A percentile compares a stretch with the other conserved stretches of the same genome.
Evolutionary conservation across 805 yeast genomes (phyloP).

Genomic region (Metschnikowia cubensis): DNA sequence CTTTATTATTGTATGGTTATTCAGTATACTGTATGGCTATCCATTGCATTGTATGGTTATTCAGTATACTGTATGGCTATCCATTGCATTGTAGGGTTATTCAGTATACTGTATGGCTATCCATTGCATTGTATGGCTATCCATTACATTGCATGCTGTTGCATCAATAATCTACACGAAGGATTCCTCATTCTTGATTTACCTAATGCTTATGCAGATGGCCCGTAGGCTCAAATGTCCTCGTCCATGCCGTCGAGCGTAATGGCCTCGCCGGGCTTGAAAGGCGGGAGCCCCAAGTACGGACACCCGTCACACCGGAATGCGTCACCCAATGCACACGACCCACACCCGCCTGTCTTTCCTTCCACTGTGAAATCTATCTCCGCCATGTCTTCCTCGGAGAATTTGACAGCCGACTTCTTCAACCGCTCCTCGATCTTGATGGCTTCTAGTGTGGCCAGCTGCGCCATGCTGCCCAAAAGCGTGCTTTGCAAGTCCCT

Average conservation of each 20-base stretch:
- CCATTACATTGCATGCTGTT: no score
- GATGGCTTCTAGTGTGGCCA: conserved; percentile 52
- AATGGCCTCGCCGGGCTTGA: conserved; percentile 93
- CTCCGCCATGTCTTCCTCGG: conserved; percentile 73
- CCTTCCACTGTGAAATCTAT: conserved; percentile 96
- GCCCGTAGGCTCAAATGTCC: conserved; percentile 46
- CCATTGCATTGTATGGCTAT: no score
- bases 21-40: no score
- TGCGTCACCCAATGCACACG: conserved; percentile 96
- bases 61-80: no score
- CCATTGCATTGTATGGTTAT: no score
- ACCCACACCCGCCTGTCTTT: conserved; percentile 95
- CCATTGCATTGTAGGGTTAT: no score
- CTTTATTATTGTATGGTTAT: no score
- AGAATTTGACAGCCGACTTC: conserved; percentile 43
- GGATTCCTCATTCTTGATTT: no score
- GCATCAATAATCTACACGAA: no score
- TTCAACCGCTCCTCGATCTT: conserved; percentile 49
- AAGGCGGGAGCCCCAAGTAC: conserved; percentile 93
- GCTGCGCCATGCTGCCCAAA: conserved; percentile 45
- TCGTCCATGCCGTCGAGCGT: conserved; percentile 72
- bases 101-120: no score
- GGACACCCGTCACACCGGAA: conserved; percentile 99
- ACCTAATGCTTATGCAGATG: no score
- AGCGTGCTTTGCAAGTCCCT: conserved; percentile 42